Percentiles rank a stretch among this genome's conserved stretches.
phyloP scores from a whole-genome alignment of 352 stramenopile species.

The Pythium oligandrum region DNA sequence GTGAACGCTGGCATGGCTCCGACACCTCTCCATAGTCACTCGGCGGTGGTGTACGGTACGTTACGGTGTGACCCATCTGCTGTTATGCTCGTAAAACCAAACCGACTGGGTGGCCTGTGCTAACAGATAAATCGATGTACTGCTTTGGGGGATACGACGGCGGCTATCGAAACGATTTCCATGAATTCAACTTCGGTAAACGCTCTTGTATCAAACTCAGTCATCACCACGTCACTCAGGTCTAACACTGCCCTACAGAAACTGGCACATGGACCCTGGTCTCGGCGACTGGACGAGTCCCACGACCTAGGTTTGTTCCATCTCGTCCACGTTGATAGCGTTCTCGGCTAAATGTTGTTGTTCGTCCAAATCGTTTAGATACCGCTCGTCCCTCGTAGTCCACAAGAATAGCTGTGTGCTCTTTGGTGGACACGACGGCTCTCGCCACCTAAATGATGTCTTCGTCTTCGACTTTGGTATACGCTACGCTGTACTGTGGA shows the following conservation, averaged over 20 bases:
- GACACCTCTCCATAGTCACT: slow-evolving; percentile 94
- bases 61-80: not conserved
- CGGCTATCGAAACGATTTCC: slow-evolving; percentile 94
- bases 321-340: too few relatives aligned
- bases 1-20: slow-evolving; percentile 82
- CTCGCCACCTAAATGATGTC: slow-evolving; percentile 95
- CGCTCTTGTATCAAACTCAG: not conserved
- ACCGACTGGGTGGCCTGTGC: not conserved
- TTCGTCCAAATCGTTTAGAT: slow-evolving; percentile 24
- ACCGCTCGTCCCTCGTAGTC: slow-evolving; percentile 89
- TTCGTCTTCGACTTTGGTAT: slow-evolving; percentile 95
- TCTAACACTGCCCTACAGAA: slow-evolving; percentile 31
- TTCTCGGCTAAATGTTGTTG: too few relatives aligned
- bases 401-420: slow-evolving; percentile 92
- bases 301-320: slow-evolving; percentile 46
- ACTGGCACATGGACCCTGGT: slow-evolving; percentile 87
- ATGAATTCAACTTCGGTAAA: slow-evolving; percentile 93
- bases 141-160: slow-evolving; percentile 95
- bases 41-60: slow-evolving; percentile 85
- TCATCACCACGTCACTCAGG: not conserved
- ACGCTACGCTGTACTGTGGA: not conserved
- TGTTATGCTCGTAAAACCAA: not conserved
- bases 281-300: slow-evolving; percentile 57
- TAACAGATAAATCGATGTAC: slow-evolving; percentile 75
- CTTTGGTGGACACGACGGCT: slow-evolving; percentile 97